Evolutionary conservation across 1,284 basidiomycete species (phyloP).

Genomic region (Agaricales sp.): DNA sequence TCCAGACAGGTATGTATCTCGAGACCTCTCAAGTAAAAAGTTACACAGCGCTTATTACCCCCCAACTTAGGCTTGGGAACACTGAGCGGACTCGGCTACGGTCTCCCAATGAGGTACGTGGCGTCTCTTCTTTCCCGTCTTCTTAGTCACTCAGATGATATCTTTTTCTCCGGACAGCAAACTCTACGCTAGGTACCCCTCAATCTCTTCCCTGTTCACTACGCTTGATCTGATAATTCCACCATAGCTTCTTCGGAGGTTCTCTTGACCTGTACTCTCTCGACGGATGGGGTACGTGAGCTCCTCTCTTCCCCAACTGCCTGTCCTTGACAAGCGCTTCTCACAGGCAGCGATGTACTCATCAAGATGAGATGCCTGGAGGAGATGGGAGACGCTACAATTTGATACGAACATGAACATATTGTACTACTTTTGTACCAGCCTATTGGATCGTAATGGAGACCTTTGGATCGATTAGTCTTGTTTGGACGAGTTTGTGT

Average conservation of each 20-base stretch:
- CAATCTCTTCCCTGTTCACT: neutral
- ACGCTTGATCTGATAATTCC: slow-evolving; percentile 2
- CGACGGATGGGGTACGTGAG: slow-evolving; percentile 66
- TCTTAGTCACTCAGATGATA: neutral
- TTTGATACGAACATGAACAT: no score
- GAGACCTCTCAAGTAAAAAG: slow-evolving; percentile 34
- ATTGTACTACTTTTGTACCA: no score
- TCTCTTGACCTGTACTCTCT: slow-evolving; percentile 67
- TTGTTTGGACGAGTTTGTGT: no score
- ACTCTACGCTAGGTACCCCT: slow-evolving; percentile 57
- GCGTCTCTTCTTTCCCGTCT: neutral
- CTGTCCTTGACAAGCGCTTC: neutral
- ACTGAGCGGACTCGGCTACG: slow-evolving; percentile 77
- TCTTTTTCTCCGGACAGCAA: slow-evolving; percentile 39
- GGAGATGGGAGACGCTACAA: slow-evolving; percentile 30
- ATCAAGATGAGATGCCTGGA: slow-evolving; percentile 44
- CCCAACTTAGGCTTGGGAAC: slow-evolving; percentile 45
- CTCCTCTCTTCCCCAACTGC: neutral
- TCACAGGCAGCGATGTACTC: slow-evolving; percentile 44
- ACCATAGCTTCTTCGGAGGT: slow-evolving; percentile 64
- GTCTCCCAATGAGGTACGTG: slow-evolving; percentile 55
- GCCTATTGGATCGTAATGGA: no score
- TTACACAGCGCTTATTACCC: neutral
- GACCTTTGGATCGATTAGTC: no score
- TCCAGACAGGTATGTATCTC: slow-evolving; percentile 57